Base-by-base conservation (phyloP, 2,329 filamentous ascomycete genomes). In the Lasiodiplodia theobromae region DNA sequence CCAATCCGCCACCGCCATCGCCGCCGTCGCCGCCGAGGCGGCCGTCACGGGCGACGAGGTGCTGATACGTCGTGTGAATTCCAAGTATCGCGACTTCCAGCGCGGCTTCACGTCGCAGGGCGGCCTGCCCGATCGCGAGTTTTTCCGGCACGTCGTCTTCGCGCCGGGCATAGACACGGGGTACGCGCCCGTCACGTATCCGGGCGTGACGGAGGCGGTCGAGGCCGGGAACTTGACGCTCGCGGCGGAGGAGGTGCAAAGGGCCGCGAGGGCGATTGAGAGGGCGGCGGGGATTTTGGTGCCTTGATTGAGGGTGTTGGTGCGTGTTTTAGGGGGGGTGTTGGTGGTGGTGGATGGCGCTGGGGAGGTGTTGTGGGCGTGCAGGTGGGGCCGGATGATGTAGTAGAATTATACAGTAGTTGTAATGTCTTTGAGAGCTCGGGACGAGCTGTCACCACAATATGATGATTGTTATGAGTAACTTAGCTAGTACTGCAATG, bases 61-160 rank as follows among this genome's bases (percentile, higher is more conserved):
- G 4, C 72, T 79, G n/a, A 63, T 80, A 38, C 72, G 73, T 1
- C 71, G 77, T 2, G 77, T 82, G n/a, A 85, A 85, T 72, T 74
- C 78, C 69, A 84, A 83, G 71, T 79, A 80, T 57, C 75, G 81
- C 11, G 82, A 84, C 67, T 84, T 84, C 73, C 79, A 80, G 34
- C 75, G 83, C 8, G 82, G 80, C 0, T 85, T 85, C 69, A 79
- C 82, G 3, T 77, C 73, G 23, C 80, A 84, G 66, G 82, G 82
- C n/a, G 83, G 83, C 14, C 70, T 85, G 40, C 80, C 82, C 0
- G 79, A 77, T 2, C 72, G 83, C 16, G 78, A 82, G 70, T 84
- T 82, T 70, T 85, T 80, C 72, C 81, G 81, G 70, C 78, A 85
- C 71, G 76, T 82, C 10, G 78, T 84, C 23, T 84, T 83, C 68